Base-by-base conservation (phyloP, 2,329 filamentous ascomycete species). In the Beauveria bassiana region DNA sequence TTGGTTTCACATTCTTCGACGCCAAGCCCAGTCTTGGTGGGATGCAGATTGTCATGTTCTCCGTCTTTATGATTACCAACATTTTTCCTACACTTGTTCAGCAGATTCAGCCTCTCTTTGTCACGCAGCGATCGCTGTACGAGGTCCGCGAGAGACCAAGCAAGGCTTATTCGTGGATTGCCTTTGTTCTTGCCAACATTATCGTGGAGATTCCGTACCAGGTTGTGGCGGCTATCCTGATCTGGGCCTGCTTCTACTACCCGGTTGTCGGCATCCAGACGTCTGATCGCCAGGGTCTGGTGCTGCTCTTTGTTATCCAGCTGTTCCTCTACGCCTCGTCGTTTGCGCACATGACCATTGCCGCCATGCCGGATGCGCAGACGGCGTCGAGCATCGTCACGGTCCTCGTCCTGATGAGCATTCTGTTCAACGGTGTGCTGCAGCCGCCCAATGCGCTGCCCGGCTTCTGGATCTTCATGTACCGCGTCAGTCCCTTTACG, bases 381-480 rank as follows among this genome's bases (percentile, higher is more conserved):
- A 89, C 86, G 0, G 89, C 87, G 5, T 83, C 81, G 6, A 84
- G 82, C 52, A 71, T 90, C 20, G 85, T 84, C 58, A 85, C 83
- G 7, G 70, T 89, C 31, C 69, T 87, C 18, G 80, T 84, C 63
- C 78, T 83, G 28, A 78, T 88, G 70, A 81, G 78, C 64, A 74
- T 85, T 43, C 78, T 84, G 61, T 88, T 88, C 76, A 84, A 81
- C 67, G 80, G 86, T 69, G 87, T 90, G 3, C 74, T 91, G 59
- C 84, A 87, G 63, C 72, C 79, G 0, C 82, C 86, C 0, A 63
- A 68, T 3, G 77, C 79, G 0, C 77, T 91, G 1, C 88, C 88
- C 0, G 79, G 83, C 0, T 91, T 91, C 76, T 92, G 88, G 88
- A 84, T 85, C 64, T 91, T 90, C 75, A 91, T 91, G 88, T 88